Evolutionary conservation across 164 flowering plant species (phyloP).

Genomic region (Umbellularia californica): DNA sequence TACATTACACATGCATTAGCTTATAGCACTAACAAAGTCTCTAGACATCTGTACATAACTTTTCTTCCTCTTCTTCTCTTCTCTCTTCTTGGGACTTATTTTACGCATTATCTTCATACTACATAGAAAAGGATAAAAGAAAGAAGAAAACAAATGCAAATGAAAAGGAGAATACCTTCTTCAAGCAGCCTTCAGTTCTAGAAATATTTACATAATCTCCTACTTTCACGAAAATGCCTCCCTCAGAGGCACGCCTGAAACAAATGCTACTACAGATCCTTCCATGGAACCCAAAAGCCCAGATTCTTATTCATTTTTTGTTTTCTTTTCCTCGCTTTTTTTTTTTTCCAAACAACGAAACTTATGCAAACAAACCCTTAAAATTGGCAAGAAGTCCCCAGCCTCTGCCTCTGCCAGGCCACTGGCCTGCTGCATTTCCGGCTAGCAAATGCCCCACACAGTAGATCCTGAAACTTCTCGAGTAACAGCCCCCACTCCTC

Average conservation of each 20-base stretch:
- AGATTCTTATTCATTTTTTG: too few relatives aligned
- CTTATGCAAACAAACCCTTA: constrained; percentile 18
- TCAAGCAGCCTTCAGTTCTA: background rate
- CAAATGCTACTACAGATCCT: background rate
- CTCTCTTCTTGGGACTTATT: background rate
- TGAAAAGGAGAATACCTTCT: background rate
- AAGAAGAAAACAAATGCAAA: too few relatives aligned
- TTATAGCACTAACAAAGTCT: too few relatives aligned
- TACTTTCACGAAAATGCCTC: background rate
- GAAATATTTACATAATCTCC: background rate
- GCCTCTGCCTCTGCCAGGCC: constrained; percentile 56
- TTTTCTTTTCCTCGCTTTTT: background rate
- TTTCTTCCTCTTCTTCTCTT: background rate
- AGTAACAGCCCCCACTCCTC: constrained; percentile 54
- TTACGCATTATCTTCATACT: background rate
- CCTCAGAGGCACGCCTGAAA: background rate
- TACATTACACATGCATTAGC: background rate
- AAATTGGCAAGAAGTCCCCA: constrained; percentile 71
- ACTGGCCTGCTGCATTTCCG: constrained; percentile 27
- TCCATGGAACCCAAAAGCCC: background rate
- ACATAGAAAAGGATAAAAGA: too few relatives aligned
- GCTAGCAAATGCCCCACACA: constrained; percentile 36
- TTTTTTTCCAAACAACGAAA: too few relatives aligned
- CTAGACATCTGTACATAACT: background rate
- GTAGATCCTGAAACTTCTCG: constrained; percentile 45